These are phyloP conservation scores for Leishmania arabica DNA, from an alignment of 208 protist species.

Conservation along the genomic window DNA sequence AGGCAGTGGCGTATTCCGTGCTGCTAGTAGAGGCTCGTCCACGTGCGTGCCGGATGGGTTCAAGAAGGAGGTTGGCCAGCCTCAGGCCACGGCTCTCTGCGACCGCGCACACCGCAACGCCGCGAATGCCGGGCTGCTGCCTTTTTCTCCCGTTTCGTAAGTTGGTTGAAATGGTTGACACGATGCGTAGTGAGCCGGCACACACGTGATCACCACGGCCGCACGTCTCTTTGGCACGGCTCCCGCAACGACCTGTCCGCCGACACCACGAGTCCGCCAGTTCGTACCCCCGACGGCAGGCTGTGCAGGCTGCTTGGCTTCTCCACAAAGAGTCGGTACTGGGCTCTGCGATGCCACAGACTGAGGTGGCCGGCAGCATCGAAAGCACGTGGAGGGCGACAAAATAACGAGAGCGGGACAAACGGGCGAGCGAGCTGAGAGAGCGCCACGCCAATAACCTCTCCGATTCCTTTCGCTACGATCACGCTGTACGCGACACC, in stretches of 20 bases:
- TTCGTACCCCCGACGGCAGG: neutral
- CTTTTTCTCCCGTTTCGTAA: no score
- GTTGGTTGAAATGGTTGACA: neutral
- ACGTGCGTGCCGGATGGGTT: neutral
- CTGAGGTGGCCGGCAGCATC: neutral
- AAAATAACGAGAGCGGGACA: neutral
- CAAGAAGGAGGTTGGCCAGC: neutral
- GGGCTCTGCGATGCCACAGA: neutral
- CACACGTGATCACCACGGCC: neutral
- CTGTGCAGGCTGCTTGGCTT: neutral
- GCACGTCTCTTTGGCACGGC: neutral
- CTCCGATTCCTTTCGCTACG: neutral
- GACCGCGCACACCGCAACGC: neutral
- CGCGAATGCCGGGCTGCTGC: no score
- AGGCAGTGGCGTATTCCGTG: neutral
- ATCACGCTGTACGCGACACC: neutral
- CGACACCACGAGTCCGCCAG: neutral
- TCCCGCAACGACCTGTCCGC: no score
- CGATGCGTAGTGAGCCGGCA: neutral
- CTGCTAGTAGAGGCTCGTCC: neutral
- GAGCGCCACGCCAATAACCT: neutral
- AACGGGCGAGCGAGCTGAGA: neutral
- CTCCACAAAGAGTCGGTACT: neutral
- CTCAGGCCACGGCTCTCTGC: neutral
- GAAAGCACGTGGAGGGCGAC: neutral